Conservation (phyloP, 345 rosid species). For the Excoecaria agallocha region DNA sequence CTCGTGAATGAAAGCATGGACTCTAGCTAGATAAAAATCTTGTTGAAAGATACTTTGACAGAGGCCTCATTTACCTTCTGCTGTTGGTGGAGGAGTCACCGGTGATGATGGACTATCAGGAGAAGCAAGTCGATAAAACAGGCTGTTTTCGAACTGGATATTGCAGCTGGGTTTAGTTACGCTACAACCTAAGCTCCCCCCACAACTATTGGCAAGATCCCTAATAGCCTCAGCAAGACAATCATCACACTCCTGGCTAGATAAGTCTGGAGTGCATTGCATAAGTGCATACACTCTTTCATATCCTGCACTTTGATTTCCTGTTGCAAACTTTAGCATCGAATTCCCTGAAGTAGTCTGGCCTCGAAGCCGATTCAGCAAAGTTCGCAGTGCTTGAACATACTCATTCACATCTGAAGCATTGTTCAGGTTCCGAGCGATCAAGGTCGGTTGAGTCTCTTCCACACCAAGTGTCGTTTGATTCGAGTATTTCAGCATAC, state of each 20-base stretch:
- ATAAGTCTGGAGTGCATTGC: constrained; percentile 49
- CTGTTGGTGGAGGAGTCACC: neutral
- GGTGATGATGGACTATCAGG: neutral
- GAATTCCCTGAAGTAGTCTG: constrained; percentile 23
- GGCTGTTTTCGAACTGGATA: neutral
- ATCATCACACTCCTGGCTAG: constrained; percentile 25
- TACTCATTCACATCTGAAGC: constrained; percentile 6
- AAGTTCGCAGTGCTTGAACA: neutral
- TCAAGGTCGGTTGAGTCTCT: fast-evolving
- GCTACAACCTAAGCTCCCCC: neutral
- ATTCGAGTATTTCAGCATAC: constrained; percentile 20
- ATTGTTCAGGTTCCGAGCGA: fast-evolving
- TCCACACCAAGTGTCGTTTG: neutral
- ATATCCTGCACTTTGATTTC: neutral
- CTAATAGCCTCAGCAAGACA: constrained; percentile 9
- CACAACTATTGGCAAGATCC: neutral
- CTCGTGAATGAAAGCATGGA: too few relatives aligned
- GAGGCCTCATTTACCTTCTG: neutral
- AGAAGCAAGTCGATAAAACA: neutral
- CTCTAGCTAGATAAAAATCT: too few relatives aligned
- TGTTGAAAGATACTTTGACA: too few relatives aligned
- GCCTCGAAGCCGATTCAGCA: constrained; percentile 10
- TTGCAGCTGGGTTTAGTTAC: constrained; percentile 7
- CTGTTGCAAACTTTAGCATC: constrained; percentile 25
- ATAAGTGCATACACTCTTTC: constrained; percentile 26